Evolutionary conservation across 345 rosid species (phyloP).

Genomic region (Mallotus nudiflorus): DNA sequence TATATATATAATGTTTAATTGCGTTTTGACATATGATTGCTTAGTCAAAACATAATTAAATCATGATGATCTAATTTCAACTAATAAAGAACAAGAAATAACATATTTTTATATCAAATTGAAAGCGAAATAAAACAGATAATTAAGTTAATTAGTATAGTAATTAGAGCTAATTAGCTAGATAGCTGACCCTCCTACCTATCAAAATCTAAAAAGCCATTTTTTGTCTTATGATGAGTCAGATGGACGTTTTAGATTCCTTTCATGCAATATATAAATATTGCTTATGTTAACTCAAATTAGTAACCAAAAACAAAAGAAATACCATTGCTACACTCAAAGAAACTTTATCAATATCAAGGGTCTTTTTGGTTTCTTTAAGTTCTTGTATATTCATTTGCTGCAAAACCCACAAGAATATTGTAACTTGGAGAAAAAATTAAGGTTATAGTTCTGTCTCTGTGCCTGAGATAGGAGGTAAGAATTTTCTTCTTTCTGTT

Average conservation of each 20-base stretch:
- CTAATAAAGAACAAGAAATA: no score
- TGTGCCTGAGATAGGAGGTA: not conserved
- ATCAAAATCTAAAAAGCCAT: not conserved
- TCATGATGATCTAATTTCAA: no score
- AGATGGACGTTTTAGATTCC: conserved; percentile 20
- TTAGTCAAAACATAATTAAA: no score
- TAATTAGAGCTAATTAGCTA: no score
- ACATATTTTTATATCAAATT: conserved; percentile 5
- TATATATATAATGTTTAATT: no score
- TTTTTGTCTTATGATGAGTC: conserved; percentile 16
- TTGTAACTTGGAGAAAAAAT: no score
- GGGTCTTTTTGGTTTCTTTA: not conserved
- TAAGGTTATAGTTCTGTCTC: not conserved
- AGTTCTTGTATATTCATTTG: not conserved
- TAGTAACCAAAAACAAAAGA: no score
- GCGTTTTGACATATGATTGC: no score
- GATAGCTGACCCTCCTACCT: conserved; percentile 13
- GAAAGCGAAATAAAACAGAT: conserved; percentile 45
- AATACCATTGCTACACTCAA: conserved; percentile 21
- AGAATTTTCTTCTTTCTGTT: not conserved
- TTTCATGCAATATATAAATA: conserved; percentile 23
- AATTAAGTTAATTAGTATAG: no score
- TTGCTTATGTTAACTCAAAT: no score
- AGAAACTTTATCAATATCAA: no score
- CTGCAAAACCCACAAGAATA: not conserved